These are phyloP conservation scores for Schrenkiella parvula DNA, from an alignment of 345 rosid species.

Conservation along the genomic window DNA sequence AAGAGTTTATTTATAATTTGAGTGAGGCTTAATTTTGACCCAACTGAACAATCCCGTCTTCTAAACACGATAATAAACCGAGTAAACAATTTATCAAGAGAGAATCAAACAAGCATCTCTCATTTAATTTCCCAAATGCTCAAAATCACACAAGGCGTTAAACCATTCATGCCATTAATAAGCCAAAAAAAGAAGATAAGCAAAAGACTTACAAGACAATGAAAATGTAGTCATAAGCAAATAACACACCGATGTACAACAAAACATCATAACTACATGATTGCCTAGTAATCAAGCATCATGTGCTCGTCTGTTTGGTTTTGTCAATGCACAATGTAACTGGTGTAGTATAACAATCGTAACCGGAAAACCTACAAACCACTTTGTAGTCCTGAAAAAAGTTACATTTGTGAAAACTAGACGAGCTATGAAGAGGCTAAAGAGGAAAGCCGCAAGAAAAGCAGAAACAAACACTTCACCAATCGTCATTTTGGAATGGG, in stretches of 20 bases:
- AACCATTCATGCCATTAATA: neutral
- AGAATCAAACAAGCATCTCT: neutral
- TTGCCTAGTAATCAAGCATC: neutral
- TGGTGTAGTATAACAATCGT: neutral
- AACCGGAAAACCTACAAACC: conserved; percentile 20
- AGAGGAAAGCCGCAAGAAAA: conserved; percentile 5
- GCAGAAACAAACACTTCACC: conserved; percentile 2
- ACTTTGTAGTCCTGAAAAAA: neutral
- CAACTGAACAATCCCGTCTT: no score
- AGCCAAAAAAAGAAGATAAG: neutral
- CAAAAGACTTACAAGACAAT: neutral
- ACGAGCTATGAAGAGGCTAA: conserved; percentile 10
- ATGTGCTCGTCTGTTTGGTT: neutral
- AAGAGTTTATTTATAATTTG: no score
- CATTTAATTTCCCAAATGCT: neutral
- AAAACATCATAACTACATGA: neutral
- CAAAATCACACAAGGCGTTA: neutral
- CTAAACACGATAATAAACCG: no score
- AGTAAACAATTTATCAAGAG: no score
- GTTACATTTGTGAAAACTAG: conserved; percentile 5
- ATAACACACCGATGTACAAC: neutral
- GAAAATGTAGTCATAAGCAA: neutral
- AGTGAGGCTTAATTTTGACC: no score
- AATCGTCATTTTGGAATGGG: neutral
- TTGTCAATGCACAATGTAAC: neutral